Evolutionary conservation across 2,329 filamentous ascomycete species (phyloP).

Genomic region (Aspergillus neoniger): DNA sequence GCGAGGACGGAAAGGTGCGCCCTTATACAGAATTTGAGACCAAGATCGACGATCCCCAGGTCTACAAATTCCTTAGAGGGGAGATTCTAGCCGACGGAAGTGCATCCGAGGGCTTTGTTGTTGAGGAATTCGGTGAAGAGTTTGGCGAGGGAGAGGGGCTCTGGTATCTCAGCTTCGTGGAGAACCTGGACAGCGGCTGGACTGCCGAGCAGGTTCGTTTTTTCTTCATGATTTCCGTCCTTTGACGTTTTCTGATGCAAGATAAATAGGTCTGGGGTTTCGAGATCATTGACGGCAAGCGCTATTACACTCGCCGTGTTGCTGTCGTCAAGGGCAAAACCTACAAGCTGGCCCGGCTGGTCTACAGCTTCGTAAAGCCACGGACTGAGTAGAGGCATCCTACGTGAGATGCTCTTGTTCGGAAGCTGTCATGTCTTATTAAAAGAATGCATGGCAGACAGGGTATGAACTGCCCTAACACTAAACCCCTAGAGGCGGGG

Average conservation of each 20-base stretch:
- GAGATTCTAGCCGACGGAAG: constrained; percentile 55
- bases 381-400: background rate
- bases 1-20: constrained; percentile 40
- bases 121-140: constrained; percentile 51
- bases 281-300: constrained; percentile 44
- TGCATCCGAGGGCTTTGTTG: constrained; percentile 61
- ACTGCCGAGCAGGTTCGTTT: constrained; percentile 53
- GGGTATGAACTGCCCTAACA: background rate
- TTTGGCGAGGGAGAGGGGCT: constrained; percentile 46
- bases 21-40: constrained; percentile 39
- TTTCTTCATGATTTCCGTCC: background rate
- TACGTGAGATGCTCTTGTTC: background rate
- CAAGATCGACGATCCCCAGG: constrained; percentile 42
- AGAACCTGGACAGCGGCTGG: constrained; percentile 54
- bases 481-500: background rate
- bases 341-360: constrained; percentile 41
- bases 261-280: constrained; percentile 48
- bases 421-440: too few relatives aligned
- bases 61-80: constrained; percentile 42
- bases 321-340: constrained; percentile 42
- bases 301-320: constrained; percentile 46
- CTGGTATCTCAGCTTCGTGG: constrained; percentile 54
- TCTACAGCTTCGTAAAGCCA: constrained; percentile 40
- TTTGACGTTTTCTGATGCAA: background rate
- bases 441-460: background rate